phyloP scores from a whole-genome alignment of 257 asterid species.

The Solanum boliviense region DNA sequence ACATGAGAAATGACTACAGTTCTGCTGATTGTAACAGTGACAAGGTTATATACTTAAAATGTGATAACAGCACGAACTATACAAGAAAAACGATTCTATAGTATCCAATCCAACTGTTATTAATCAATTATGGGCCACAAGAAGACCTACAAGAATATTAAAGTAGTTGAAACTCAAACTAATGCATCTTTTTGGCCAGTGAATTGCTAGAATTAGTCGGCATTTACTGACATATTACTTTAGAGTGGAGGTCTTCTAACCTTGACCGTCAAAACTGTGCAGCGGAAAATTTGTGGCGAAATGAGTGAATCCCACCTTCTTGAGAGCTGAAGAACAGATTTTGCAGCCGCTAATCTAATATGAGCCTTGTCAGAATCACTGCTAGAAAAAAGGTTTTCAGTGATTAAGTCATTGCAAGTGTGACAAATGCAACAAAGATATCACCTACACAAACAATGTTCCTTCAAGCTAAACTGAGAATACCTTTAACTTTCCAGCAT shows the following conservation, averaged over 20 bases:
- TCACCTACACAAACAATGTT: background rate
- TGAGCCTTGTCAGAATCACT: slow-evolving; percentile 47
- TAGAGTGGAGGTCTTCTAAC: slow-evolving; percentile 22
- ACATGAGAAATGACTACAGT: background rate
- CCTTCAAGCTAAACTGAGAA: background rate
- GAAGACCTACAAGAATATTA: background rate
- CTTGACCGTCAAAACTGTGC: slow-evolving; percentile 59
- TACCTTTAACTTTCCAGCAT: background rate
- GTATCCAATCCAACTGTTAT: background rate
- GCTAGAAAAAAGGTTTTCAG: slow-evolving; percentile 7
- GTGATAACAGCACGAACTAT: background rate
- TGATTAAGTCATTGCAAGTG: background rate
- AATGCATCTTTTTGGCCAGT: background rate
- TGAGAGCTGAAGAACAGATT: slow-evolving; percentile 72
- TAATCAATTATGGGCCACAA: background rate
- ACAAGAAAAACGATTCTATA: background rate
- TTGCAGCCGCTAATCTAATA: slow-evolving; percentile 79
- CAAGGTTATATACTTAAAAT: background rate
- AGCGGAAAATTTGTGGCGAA: slow-evolving; percentile 56
- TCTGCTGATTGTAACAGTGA: background rate
- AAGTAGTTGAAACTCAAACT: background rate
- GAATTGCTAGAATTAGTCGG: background rate
- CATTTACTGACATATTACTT: background rate
- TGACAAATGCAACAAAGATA: background rate
- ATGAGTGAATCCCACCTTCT: slow-evolving; percentile 92